Conservation (phyloP, 495 filamentous ascomycete genomes). For the Aspergillus taichungensis region DNA sequence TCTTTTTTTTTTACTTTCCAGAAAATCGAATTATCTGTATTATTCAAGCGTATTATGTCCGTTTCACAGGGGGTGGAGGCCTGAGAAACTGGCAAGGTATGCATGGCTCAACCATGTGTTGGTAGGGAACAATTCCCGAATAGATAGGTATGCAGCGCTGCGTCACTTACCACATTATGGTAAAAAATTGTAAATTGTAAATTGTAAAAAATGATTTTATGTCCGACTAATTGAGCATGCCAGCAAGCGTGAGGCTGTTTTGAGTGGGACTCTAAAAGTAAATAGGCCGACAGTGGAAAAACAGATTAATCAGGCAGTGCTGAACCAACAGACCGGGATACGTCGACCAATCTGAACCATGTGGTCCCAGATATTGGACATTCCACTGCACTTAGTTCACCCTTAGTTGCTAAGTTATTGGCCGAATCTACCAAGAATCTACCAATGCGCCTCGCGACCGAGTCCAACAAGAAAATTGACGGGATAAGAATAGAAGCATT, state of each 20-base stretch:
- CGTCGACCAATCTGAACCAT: slow-evolving; percentile 14
- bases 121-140: slow-evolving; percentile 19
- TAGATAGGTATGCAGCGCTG: slow-evolving; percentile 17
- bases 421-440: too few species aligned
- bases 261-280: too few species aligned
- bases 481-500: too few species aligned
- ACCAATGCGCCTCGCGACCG: too few species aligned
- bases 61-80: background rate
- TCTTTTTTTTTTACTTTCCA: background rate
- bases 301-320: slow-evolving; percentile 7
- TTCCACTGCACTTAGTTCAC: too few species aligned
- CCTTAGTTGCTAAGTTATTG: too few species aligned
- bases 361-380: slow-evolving; percentile 13
- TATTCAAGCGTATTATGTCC: slow-evolving; percentile 3
- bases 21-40: background rate
- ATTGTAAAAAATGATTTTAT: too few species aligned
- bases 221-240: too few species aligned
- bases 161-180: slow-evolving; percentile 6
- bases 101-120: slow-evolving; percentile 19
- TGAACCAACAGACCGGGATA: slow-evolving; percentile 9
- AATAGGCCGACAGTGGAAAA: too few species aligned
- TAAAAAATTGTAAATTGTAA: too few species aligned
- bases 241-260: slow-evolving; percentile 14
- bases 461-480: too few species aligned
- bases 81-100: slow-evolving; percentile 4